Evolutionary conservation across 2,329 filamentous ascomycete genomes (phyloP).

Genomic region (Aspergillus fumigatiaffinis): DNA sequence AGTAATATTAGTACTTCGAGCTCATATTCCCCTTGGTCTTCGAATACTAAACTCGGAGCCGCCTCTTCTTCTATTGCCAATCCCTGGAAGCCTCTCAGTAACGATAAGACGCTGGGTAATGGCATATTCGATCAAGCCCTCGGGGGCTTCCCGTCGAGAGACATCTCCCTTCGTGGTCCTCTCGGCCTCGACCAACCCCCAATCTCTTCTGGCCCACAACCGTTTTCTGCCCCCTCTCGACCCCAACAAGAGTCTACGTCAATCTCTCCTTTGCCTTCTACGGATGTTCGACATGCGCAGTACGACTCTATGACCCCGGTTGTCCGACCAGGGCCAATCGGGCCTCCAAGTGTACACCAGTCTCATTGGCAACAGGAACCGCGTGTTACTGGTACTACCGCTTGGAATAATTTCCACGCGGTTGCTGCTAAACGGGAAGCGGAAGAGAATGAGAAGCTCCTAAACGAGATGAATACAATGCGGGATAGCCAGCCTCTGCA

Average conservation of each 20-base stretch:
- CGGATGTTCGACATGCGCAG: conserved; percentile 35
- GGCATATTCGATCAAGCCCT: conserved; percentile 58
- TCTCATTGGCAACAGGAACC: conserved; percentile 28
- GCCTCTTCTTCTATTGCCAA: conserved; percentile 41
- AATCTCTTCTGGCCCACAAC: conserved; percentile 30
- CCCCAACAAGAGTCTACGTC: conserved; percentile 32
- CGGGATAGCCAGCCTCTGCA: conserved; percentile 34
- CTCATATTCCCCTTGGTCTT: conserved; percentile 37
- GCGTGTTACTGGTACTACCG: conserved; percentile 28
- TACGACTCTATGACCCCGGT: conserved; percentile 40
- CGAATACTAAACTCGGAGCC: conserved; percentile 31
- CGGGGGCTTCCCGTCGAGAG: conserved; percentile 45
- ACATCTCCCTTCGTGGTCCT: conserved; percentile 38
- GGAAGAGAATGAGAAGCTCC: conserved; percentile 39
- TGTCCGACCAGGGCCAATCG: conserved; percentile 44
- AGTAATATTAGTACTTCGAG: conserved; percentile 34
- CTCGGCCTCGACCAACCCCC: conserved; percentile 38
- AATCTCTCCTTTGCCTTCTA: conserved; percentile 35
- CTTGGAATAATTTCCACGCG: conserved; percentile 45
- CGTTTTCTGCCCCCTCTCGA: conserved; percentile 28
- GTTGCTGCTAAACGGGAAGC: conserved; percentile 38
- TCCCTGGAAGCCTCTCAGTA: conserved; percentile 57
- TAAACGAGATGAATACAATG: conserved; percentile 36
- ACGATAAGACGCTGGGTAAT: conserved; percentile 58
- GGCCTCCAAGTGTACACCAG: conserved; percentile 39